Conservation (phyloP, 805 yeast species). For the Ogataea naganishii region DNA sequence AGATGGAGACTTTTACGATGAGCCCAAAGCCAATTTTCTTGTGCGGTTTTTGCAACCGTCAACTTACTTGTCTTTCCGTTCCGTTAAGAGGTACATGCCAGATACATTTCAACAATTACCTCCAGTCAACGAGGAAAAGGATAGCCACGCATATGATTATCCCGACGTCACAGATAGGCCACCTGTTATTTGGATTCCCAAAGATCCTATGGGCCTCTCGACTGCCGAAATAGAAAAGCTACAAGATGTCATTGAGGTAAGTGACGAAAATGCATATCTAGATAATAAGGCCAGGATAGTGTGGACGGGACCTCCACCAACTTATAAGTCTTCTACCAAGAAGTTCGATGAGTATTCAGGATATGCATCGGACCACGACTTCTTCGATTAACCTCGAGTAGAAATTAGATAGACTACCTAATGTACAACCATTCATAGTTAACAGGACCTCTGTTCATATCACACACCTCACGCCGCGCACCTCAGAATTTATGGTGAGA, state of each 20-base stretch:
- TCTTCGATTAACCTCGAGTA: no score
- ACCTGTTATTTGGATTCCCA: conserved; percentile 89
- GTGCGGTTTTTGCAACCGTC: conserved; percentile 48
- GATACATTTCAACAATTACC: conserved; percentile 46
- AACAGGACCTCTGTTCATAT: background rate
- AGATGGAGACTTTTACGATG: conserved; percentile 45
- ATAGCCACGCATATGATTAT: conserved; percentile 61
- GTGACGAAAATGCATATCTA: conserved; percentile 61
- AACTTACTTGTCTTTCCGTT: conserved; percentile 38
- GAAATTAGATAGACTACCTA: no score
- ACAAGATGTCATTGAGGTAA: conserved; percentile 45
- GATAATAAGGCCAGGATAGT: conserved; percentile 37
- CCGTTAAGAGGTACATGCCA: conserved; percentile 45
- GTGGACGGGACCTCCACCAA: conserved; percentile 47
- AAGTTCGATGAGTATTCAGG: no score
- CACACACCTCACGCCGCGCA: no score
- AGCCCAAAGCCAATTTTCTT: conserved; percentile 10
- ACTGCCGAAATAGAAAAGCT: conserved; percentile 47
- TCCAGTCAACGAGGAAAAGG: conserved; percentile 30
- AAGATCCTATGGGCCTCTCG: conserved; percentile 80
- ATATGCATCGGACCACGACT: no score
- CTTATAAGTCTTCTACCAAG: no score
- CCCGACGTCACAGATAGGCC: conserved; percentile 65
- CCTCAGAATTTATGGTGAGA: no score
- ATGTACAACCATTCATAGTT: background rate